phyloP scores from a whole-genome alignment of 2,329 filamentous ascomycete genomes.

The Knufia petricola region DNA sequence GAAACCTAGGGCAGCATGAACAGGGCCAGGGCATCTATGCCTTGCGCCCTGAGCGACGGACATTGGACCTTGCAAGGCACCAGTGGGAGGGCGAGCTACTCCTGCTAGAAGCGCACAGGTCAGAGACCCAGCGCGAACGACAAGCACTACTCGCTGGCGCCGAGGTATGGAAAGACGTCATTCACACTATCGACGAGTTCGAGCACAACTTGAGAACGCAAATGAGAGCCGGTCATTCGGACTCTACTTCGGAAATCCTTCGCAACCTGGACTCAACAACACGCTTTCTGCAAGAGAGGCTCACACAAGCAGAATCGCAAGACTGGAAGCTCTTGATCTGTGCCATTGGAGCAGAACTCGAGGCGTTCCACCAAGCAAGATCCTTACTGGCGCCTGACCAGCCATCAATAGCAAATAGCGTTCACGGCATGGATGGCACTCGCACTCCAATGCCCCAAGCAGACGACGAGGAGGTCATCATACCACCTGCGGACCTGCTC shows the following conservation, averaged over 20 bases:
- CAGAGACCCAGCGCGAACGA: constrained; percentile 43
- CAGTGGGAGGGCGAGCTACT: constrained; percentile 45
- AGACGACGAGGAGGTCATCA: constrained; percentile 12
- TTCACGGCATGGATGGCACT: not conserved
- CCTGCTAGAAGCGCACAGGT: constrained; percentile 34
- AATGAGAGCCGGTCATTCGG: constrained; percentile 1
- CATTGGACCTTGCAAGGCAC: constrained; percentile 50
- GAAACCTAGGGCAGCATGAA: not conserved
- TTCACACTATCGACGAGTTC: constrained; percentile 44
- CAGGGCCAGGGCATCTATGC: constrained; percentile 34
- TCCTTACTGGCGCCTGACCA: constrained; percentile 30
- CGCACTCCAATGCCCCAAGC: not conserved
- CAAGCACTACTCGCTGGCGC: constrained; percentile 50
- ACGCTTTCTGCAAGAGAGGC: constrained; percentile 38
- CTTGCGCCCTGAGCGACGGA: constrained; percentile 47
- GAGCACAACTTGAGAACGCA: constrained; percentile 39
- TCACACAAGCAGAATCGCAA: constrained; percentile 42
- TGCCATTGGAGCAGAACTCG: constrained; percentile 53
- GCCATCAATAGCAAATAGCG: constrained; percentile 5
- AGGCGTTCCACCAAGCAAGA: constrained; percentile 40
- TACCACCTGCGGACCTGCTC: constrained; percentile 10
- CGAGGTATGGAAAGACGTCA: constrained; percentile 47
- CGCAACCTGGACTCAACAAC: constrained; percentile 15
- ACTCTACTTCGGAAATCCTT: constrained; percentile 11
- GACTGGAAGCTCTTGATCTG: constrained; percentile 54